Conservation (phyloP, 2,329 filamentous ascomycete genomes). For the Calonectria ilicicola region DNA sequence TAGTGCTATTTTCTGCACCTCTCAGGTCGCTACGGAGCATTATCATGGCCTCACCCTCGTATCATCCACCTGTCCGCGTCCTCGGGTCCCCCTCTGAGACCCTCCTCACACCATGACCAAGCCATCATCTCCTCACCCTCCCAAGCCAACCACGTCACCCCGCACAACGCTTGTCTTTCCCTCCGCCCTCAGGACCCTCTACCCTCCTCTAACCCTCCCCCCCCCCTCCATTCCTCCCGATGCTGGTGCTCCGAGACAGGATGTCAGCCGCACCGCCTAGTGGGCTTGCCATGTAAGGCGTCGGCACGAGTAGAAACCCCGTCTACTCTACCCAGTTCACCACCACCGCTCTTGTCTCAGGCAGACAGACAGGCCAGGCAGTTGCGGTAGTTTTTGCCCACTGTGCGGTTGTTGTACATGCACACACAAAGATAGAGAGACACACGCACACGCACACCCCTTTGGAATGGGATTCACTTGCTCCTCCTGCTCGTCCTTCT, state of each 20-base stretch:
- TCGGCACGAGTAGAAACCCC: not conserved
- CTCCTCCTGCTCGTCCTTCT: not conserved
- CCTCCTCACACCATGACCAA: conserved; percentile 2
- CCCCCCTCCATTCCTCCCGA: not conserved
- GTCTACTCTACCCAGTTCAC: not conserved
- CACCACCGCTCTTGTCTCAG: not conserved
- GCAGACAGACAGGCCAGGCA: not conserved
- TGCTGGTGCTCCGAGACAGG: conserved; percentile 4
- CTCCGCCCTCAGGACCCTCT: too few species aligned
- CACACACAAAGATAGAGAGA: too few species aligned
- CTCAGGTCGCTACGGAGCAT: not conserved
- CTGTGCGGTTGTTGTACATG: too few species aligned
- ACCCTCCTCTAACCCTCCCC: not conserved
- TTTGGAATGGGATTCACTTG: not conserved
- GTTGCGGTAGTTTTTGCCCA: not conserved
- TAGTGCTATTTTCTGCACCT: not conserved
- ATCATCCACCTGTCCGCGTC: not conserved
- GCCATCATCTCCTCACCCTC: conserved; percentile 1
- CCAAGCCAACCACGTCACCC: conserved; percentile 16
- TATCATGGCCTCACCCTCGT: conserved; percentile 1
- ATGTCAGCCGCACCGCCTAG: not conserved
- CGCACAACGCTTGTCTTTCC: not conserved
- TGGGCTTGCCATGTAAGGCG: not conserved
- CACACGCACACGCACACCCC: not conserved
- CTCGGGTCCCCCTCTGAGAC: conserved; percentile 13